Conservation (phyloP, 257 asterid genomes). For the Parsonsia alboflavescens region DNA sequence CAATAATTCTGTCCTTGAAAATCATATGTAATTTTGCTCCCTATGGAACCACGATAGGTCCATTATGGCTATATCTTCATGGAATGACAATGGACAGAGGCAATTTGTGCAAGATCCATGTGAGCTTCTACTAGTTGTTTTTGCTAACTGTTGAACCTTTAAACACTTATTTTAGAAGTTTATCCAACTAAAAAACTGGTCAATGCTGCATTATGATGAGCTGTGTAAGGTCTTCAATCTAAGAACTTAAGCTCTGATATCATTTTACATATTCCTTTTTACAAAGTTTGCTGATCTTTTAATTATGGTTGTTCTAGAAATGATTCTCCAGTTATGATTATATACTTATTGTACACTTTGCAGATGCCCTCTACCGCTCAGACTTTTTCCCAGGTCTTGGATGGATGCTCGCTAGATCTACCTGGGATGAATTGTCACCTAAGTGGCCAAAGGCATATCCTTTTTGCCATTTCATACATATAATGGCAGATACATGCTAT, state of each 20-base stretch:
- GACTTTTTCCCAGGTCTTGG: conserved; percentile 99
- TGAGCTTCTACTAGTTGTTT: conserved; percentile 35
- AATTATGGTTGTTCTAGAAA: neutral
- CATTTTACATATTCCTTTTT: neutral
- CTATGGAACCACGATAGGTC: conserved; percentile 45
- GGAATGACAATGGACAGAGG: conserved; percentile 99
- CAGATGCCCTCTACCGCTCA: conserved; percentile 93
- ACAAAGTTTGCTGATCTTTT: neutral
- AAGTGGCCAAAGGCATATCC: conserved; percentile 99
- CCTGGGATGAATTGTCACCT: conserved; percentile 95
- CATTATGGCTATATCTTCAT: conserved; percentile 93
- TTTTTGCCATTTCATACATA: conserved; percentile 19
- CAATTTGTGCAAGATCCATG: conserved; percentile 95
- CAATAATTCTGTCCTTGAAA: neutral
- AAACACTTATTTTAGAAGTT: neutral
- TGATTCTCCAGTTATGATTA: neutral
- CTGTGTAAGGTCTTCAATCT: neutral
- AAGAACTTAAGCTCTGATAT: neutral
- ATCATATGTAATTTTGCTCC: neutral
- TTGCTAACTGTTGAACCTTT: neutral
- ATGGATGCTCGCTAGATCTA: conserved; percentile 92
- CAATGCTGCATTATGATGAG: neutral
- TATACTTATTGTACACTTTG: conserved; percentile 22
- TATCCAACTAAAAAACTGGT: neutral
- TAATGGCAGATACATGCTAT: conserved; percentile 3